Evolutionary conservation across 345 rosid genomes (phyloP).

Genomic region (Syzygium grande): DNA sequence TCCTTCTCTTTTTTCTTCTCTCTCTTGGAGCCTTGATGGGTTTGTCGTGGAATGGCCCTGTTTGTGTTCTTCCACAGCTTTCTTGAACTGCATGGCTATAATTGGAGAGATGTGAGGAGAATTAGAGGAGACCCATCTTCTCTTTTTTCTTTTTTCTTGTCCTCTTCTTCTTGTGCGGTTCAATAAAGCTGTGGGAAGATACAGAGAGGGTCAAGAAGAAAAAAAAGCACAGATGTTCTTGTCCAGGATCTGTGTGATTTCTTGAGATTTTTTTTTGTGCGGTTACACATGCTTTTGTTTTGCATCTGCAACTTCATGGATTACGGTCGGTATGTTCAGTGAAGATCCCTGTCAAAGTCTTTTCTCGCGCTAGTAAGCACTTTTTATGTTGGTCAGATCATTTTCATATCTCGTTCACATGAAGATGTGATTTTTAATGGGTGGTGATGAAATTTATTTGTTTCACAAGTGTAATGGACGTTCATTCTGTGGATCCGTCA

Average conservation of each 20-base stretch:
- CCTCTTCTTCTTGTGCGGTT: conserved; percentile 36
- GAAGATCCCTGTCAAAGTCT: not conserved
- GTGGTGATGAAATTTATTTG: not conserved
- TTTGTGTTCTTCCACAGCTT: conserved; percentile 99
- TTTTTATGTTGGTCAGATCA: not conserved
- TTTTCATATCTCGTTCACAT: not conserved
- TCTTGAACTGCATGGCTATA: conserved; percentile 77
- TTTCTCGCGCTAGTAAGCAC: not conserved
- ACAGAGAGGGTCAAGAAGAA: conserved; percentile 36
- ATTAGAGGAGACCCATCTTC: not conserved
- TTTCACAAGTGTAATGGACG: not conserved
- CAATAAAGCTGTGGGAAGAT: conserved; percentile 99
- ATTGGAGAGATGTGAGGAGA: not conserved
- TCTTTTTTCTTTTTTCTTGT: not conserved
- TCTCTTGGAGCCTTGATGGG: not conserved
- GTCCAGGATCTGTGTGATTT: not conserved
- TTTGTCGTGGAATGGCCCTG: conserved; percentile 33
- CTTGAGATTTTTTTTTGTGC: not conserved
- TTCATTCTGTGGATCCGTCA: not conserved
- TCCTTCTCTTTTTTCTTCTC: not conserved
- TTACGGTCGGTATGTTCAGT: not conserved
- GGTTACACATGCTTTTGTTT: not conserved
- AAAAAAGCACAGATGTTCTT: not conserved
- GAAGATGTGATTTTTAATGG: not conserved
- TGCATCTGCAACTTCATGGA: not conserved